Evolutionary conservation across 2,329 filamentous ascomycete species (phyloP).

Genomic region (Orbilia brochopaga): DNA sequence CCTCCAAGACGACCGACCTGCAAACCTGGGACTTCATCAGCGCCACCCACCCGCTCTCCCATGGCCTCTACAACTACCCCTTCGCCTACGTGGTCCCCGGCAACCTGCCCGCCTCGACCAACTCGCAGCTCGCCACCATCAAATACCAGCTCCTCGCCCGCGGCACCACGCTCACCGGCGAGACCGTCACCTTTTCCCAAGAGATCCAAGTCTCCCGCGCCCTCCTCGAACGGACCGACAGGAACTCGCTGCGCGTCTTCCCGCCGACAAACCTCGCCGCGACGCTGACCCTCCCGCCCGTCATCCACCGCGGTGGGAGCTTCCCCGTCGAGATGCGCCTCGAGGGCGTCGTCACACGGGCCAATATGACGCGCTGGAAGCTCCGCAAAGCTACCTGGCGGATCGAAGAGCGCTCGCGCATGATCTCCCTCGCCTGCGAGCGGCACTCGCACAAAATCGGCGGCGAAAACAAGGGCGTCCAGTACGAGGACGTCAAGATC

Average conservation of each 20-base stretch:
- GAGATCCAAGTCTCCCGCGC: slow-evolving; percentile 78
- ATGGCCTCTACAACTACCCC: slow-evolving; percentile 77
- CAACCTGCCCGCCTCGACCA: slow-evolving; percentile 81
- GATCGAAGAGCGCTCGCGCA: slow-evolving; percentile 84
- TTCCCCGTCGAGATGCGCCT: slow-evolving; percentile 81
- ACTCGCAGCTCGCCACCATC: slow-evolving; percentile 74
- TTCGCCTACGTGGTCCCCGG: slow-evolving; percentile 88
- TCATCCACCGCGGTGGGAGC: slow-evolving; percentile 83
- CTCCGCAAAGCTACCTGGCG: slow-evolving; percentile 91
- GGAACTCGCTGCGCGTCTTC: slow-evolving; percentile 91
- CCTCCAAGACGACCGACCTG: slow-evolving; percentile 73
- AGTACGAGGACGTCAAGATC: slow-evolving; percentile 75
- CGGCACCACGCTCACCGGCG: slow-evolving; percentile 67
- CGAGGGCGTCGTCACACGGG: slow-evolving; percentile 80
- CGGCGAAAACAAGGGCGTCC: slow-evolving; percentile 71
- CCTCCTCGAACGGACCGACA: slow-evolving; percentile 77
- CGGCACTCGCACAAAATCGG: slow-evolving; percentile 73
- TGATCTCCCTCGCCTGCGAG: slow-evolving; percentile 77
- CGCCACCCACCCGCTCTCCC: slow-evolving; percentile 59
- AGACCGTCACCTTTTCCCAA: slow-evolving; percentile 70
- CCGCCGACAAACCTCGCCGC: slow-evolving; percentile 93
- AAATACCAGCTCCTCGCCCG: slow-evolving; percentile 79
- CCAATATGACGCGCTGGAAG: slow-evolving; percentile 80
- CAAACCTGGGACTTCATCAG: slow-evolving; percentile 79
- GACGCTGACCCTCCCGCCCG: slow-evolving; percentile 77